Evolutionary conservation across 768 basidiomycete genomes (phyloP), one percentile per base, ranked within the genome.

Genomic region (Tricholoma flavovirens): DNA sequence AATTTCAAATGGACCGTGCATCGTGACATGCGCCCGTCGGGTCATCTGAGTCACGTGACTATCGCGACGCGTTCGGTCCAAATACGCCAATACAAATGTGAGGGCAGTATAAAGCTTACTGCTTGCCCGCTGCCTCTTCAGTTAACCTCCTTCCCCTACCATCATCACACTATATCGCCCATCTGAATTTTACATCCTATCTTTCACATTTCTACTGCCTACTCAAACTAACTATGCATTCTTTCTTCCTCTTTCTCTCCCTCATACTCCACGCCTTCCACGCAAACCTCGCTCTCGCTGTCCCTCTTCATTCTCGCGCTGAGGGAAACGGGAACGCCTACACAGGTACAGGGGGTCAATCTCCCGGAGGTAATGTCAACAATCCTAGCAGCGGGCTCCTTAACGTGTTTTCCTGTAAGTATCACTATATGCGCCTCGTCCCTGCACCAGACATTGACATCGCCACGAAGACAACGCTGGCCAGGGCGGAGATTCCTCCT

Each of bases 401-500:
- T 52, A 67, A 66, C 22, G 1, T 67, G 1, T 32, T 61, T 45
- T 73, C 71, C 15, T 55, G 72, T 74, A 65, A n/a, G 68, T 62
- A 49, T 29, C 26, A 49, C 46, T 49, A 30, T 35, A 29, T 22
- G 42, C 45, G 24, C 11, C 15, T 40, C 32, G 15, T 14, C 40
- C 19, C 2, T 48, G 51, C 46, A 43, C 33, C 15, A 14, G 30
- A 49, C 33, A 33, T 38, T 19, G 30, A 36, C 11, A 29, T 32
- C 12, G 3, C 19, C n/a, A 4, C 54, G 5, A 35, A 68, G 67
- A 38, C 33, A 66, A 67, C 55, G 75, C 56, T 26, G 24, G 24
- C 3, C 12, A 76, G 73, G 77, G 67, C 30, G 75, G 75, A 3
- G 2, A 36, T 5, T 70, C 73, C 7, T 59, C 56, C 26, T 75